phyloP scores from a whole-genome alignment of 176 grass and related monocot genomes.

The Bothriochloa decipiens region DNA sequence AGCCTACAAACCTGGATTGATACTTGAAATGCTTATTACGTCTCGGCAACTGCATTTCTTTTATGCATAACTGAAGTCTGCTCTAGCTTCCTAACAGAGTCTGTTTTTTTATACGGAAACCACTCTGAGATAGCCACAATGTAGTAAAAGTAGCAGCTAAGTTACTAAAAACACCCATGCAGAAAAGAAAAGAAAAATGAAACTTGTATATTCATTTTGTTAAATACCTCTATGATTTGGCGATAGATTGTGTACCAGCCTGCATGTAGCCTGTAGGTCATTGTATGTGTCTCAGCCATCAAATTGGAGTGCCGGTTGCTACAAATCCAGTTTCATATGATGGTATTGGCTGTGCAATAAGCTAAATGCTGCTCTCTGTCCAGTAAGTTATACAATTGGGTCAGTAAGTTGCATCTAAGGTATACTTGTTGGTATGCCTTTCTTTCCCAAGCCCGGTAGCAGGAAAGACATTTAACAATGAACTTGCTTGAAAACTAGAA shows the following conservation, averaged over 20 bases:
- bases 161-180: not conserved
- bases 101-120: not conserved
- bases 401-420: not conserved
- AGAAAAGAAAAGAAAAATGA: not conserved
- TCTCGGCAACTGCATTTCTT: not conserved
- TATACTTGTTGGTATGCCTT: not conserved
- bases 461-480: not conserved
- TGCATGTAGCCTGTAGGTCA: not conserved
- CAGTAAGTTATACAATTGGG: not conserved
- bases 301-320: not conserved
- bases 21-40: not conserved
- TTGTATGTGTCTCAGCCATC: not conserved
- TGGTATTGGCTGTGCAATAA: not conserved
- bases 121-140: not conserved
- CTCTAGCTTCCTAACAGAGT: not conserved
- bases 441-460: not conserved
- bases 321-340: not conserved
- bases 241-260: not conserved
- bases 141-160: not conserved
- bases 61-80: not conserved
- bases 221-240: not conserved
- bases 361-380: not conserved
- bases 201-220: not conserved
- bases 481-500: conserved; percentile 1
- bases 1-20: not conserved